Conservation (phyloP, 2,329 filamentous ascomycete species). For the Fusarium nygamai region DNA sequence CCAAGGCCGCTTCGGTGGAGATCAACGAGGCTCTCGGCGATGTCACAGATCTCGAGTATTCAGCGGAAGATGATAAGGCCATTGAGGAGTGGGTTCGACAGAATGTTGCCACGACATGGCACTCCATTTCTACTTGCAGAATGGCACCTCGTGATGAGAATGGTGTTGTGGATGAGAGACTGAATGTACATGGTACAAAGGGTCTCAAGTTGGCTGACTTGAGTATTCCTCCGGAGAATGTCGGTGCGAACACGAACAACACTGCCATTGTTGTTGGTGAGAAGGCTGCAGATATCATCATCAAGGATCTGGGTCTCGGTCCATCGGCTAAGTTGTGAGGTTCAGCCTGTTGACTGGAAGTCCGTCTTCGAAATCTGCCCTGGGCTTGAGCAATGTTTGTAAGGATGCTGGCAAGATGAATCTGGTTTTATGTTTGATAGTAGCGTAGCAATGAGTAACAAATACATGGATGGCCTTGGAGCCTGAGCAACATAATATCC, state of each 20-base stretch:
- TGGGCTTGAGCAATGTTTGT: background rate
- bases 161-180: slow-evolving; percentile 50
- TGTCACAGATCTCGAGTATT: slow-evolving; percentile 57
- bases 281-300: slow-evolving; percentile 55
- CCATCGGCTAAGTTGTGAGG: background rate
- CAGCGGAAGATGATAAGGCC: slow-evolving; percentile 58
- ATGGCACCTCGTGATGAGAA: slow-evolving; percentile 54
- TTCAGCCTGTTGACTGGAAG: too few relatives aligned
- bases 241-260: slow-evolving; percentile 60
- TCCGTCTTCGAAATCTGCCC: fast-evolving
- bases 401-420: fast-evolving
- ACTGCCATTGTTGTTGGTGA: slow-evolving; percentile 61
- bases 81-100: slow-evolving; percentile 58
- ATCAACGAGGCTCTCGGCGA: slow-evolving; percentile 51
- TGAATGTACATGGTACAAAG: slow-evolving; percentile 56
- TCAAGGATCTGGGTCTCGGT: slow-evolving; percentile 47
- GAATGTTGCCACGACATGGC: slow-evolving; percentile 56
- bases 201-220: slow-evolving; percentile 55
- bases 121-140: slow-evolving; percentile 57
- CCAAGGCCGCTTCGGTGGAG: slow-evolving; percentile 57
- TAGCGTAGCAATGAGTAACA: background rate
- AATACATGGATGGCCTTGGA: background rate
- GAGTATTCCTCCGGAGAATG: slow-evolving; percentile 51
- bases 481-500: background rate
- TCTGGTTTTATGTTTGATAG: background rate